phyloP scores from a whole-genome alignment of 1,284 basidiomycete genomes.

The Tranzscheliella williamsii region DNA sequence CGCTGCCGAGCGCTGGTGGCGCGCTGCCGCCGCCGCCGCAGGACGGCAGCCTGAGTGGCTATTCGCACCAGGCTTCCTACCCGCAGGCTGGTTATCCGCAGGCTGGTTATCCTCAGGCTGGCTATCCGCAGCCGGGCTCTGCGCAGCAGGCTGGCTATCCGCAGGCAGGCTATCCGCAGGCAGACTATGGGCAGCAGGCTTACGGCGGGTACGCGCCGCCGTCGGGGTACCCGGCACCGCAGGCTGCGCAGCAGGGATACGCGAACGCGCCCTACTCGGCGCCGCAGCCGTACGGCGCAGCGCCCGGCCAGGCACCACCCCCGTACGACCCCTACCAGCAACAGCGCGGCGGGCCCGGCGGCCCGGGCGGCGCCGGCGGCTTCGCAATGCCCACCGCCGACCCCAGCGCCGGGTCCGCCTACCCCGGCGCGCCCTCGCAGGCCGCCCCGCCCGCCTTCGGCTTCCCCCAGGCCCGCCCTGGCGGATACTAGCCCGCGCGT shows the following conservation, averaged over 20 bases:
- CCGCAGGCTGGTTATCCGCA: neutral
- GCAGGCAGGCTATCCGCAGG: neutral
- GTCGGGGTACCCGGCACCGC: constrained; percentile 10
- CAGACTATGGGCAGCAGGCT: neutral
- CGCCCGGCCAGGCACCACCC: constrained; percentile 9
- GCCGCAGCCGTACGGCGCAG: constrained; percentile 3
- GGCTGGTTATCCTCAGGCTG: neutral
- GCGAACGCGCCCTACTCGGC: constrained; percentile 9
- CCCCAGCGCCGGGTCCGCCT: neutral
- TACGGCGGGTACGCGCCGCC: constrained; percentile 14
- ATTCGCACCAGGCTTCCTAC: constrained; percentile 14
- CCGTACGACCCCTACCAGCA: constrained; percentile 19
- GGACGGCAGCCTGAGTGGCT: constrained; percentile 10
- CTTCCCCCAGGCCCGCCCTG: neutral
- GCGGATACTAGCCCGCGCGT: neutral
- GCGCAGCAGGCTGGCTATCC: neutral
- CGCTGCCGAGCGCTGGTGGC: constrained; percentile 31
- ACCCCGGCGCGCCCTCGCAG: neutral
- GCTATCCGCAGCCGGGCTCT: neutral
- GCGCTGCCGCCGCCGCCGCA: constrained; percentile 12
- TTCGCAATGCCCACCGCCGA: constrained; percentile 38
- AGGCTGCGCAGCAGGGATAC: constrained; percentile 5
- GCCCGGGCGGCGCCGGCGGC: constrained; percentile 16
- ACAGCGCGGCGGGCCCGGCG: constrained; percentile 4
- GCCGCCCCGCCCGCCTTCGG: neutral